Conservation (phyloP, 768 basidiomycete species). For the Termitomyces sp. region DNA sequence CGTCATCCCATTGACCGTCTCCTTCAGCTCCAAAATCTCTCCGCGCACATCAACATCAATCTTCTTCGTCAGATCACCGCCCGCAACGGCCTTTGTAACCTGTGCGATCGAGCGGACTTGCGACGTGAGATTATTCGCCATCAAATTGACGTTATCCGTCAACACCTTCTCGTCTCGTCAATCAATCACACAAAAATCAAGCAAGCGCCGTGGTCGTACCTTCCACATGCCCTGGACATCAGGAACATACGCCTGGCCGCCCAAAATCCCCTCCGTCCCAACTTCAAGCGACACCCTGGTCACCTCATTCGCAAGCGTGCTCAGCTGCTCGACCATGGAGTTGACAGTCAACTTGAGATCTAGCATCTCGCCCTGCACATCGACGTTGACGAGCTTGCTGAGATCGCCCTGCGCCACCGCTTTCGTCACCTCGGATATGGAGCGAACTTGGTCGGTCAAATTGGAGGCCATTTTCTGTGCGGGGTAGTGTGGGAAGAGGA, state of each 20-base stretch:
- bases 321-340: constrained; percentile 80
- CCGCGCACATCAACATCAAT: constrained; percentile 90
- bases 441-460: constrained; percentile 81
- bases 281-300: constrained; percentile 90
- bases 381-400: constrained; percentile 79
- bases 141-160: constrained; percentile 81
- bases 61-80: constrained; percentile 90
- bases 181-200: too few species aligned
- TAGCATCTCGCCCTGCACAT: constrained; percentile 93
- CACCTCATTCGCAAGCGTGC: constrained; percentile 75
- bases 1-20: constrained; percentile 96
- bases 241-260: constrained; percentile 89
- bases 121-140: constrained; percentile 88
- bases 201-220: constrained; percentile 21
- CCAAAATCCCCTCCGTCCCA: constrained; percentile 88
- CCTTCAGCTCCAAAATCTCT: constrained; percentile 85
- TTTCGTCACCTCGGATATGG: constrained; percentile 87
- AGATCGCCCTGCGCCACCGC: constrained; percentile 86
- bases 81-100: constrained; percentile 93
- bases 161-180: constrained; percentile 27
- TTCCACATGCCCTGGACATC: constrained; percentile 96
- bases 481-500: neutral
- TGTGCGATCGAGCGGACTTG: constrained; percentile 84
- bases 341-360: constrained; percentile 84
- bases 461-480: constrained; percentile 81